A percentile compares a stretch with the other conserved stretches of the same genome.
These are phyloP conservation scores for Coelastrella sp. DNA, from an alignment of 139 green algal genomes.

Conservation along the genomic window DNA sequence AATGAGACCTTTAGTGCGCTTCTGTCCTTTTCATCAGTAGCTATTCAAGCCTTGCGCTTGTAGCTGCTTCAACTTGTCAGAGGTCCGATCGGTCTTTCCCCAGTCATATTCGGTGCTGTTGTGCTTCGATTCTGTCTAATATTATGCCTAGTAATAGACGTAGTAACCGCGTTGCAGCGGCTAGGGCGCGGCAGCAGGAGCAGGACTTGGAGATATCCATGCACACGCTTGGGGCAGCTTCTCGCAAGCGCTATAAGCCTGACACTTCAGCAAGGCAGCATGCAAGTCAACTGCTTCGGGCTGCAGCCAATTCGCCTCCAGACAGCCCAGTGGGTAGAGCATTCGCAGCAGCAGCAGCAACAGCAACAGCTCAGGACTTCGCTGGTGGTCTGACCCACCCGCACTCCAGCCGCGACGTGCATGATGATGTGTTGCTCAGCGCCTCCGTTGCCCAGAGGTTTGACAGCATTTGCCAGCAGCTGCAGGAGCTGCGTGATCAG, in stretches of 20 bases:
- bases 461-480: neutral
- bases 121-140: no score
- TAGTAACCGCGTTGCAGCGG: neutral
- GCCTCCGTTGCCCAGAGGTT: neutral
- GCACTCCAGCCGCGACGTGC: neutral
- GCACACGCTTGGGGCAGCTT: neutral
- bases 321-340: neutral
- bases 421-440: neutral
- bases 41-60: neutral
- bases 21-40: no score
- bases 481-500: neutral
- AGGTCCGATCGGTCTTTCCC: no score
- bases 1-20: no score
- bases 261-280: neutral
- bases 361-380: no score
- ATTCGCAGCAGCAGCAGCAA: neutral
- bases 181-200: neutral
- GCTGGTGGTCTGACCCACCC: neutral
- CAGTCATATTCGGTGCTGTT: no score
- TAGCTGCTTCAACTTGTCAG: neutral
- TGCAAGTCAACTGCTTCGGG: neutral
- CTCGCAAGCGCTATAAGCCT: neutral
- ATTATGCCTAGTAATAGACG: neutral
- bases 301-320: neutral
- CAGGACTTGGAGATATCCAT: neutral